Base-by-base conservation (phyloP, 2,329 filamentous ascomycete species). In the Ophiostoma piceae region DNA sequence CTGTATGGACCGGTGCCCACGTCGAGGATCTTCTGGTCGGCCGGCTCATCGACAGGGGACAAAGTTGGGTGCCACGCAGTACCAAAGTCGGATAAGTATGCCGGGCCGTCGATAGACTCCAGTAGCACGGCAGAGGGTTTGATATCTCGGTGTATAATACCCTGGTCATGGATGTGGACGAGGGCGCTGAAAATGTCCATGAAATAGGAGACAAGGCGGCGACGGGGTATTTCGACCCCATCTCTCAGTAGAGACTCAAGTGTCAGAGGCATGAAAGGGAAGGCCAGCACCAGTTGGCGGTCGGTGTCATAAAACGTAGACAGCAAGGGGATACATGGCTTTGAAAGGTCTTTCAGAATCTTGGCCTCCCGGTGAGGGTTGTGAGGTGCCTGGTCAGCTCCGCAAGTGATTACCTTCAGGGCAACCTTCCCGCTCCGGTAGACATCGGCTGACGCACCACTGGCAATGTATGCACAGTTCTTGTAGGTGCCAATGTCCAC, bases 1-100 rank as follows among this genome's bases (percentile, higher is more conserved):
- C 96, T 88, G 79, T 99, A 99, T 67, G 91, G 87, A 0, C 94
- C 94, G 1, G 94, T 98, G 47, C 95, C 95, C 35, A 99, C 91
- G 77, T 99, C 96, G 8, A 95, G 89, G 68, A 97, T 90, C 79
- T 98, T 98, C 69, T 83, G 76, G 69, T 87, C 77, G 9, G 82
- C 76, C 1, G 87, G 82, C 77, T 99, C 95, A 16, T 86, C 84
- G 3, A 80, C 79, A 29, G 82, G 79, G 5, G 87, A 83, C 71
- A 85, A 75, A 12, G 83, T 78, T 2, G 90, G 86, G 74, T 90
- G 88, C 93, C 93, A 97, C 9, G 94, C 88, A 54, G 95, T 96
- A 67, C 95, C 94, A 80, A 99, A 98, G 78, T 99, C 95, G 47
- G 92, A 88, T 2, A 99, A 84, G 74, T 89, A 91, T 3, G 91